These are phyloP conservation scores for Lactifluus pinguis DNA, from an alignment of 768 basidiomycete species.

Conservation along the genomic window DNA sequence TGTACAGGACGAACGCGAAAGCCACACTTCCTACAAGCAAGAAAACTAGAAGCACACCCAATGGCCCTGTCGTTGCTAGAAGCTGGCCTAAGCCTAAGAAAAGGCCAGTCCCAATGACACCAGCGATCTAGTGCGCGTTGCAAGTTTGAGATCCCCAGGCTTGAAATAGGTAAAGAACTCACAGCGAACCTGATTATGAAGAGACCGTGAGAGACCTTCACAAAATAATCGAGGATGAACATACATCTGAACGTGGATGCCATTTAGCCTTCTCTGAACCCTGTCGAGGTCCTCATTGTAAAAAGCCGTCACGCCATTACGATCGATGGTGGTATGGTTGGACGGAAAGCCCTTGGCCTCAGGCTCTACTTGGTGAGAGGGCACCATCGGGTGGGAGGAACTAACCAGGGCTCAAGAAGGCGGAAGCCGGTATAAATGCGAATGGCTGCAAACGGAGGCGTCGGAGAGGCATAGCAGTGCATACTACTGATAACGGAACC, in stretches of 20 bases:
- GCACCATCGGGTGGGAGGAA: neutral
- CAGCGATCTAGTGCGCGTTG: constrained; percentile 20
- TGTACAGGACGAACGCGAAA: constrained; percentile 22
- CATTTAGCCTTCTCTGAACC: constrained; percentile 12
- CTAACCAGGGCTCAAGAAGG: neutral
- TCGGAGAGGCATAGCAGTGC: too few species aligned
- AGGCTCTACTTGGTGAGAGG: neutral
- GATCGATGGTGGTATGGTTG: neutral
- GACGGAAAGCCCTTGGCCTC: neutral
- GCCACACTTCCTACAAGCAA: constrained; percentile 24
- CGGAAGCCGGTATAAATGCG: neutral
- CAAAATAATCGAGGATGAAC: neutral
- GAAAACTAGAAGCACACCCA: constrained; percentile 26
- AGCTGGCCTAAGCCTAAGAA: constrained; percentile 27
- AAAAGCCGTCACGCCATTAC: neutral
- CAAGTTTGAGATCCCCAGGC: neutral
- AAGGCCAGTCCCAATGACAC: constrained; percentile 26
- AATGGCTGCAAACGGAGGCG: neutral
- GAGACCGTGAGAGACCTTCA: neutral
- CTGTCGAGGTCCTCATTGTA: constrained; percentile 13
- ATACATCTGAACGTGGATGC: constrained; percentile 17
- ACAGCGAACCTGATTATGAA: constrained; percentile 12
- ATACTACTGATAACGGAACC: neutral
- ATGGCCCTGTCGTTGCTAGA: constrained; percentile 23
- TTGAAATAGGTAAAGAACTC: neutral